phyloP scores from a whole-genome alignment of 495 filamentous ascomycete species.

The Xeromyces bisporus region DNA sequence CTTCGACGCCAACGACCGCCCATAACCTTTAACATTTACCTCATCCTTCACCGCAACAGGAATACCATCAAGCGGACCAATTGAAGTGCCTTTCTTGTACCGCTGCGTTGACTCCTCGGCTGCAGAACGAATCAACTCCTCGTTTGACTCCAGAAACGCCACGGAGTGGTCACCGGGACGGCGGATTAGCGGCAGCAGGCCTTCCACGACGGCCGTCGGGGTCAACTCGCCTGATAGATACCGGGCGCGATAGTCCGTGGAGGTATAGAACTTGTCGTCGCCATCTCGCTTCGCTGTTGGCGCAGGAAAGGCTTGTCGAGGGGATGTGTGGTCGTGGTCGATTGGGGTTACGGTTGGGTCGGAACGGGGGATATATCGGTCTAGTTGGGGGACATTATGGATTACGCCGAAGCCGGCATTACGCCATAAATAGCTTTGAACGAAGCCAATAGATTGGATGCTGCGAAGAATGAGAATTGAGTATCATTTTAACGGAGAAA shows the following conservation, averaged over 20 bases:
- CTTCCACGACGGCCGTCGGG: slow-evolving; percentile 50
- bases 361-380: slow-evolving; percentile 44
- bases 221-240: slow-evolving; percentile 54
- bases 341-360: slow-evolving; percentile 77
- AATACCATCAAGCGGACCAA: slow-evolving; percentile 64
- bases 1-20: slow-evolving; percentile 43
- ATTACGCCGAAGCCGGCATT: slow-evolving; percentile 59
- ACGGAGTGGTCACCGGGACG: slow-evolving; percentile 43
- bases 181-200: slow-evolving; percentile 51
- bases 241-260: slow-evolving; percentile 57
- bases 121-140: slow-evolving; percentile 43
- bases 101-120: slow-evolving; percentile 55
- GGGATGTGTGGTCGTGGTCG: slow-evolving; percentile 11
- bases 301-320: slow-evolving; percentile 7
- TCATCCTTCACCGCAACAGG: slow-evolving; percentile 82
- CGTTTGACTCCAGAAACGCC: slow-evolving; percentile 48
- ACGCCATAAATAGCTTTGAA: slow-evolving; percentile 48
- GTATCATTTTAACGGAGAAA: slow-evolving; percentile 1
- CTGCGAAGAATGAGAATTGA: slow-evolving; percentile 25
- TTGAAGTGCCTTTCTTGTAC: slow-evolving; percentile 44
- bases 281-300: slow-evolving; percentile 16
- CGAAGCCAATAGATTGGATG: slow-evolving; percentile 33
- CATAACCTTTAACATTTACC: slow-evolving; percentile 56
- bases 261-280: slow-evolving; percentile 41
- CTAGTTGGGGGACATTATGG: slow-evolving; percentile 38